A percentile compares a stretch with the other conserved stretches of the same genome.
Evolutionary conservation across 2,329 filamentous ascomycete genomes (phyloP).

Genomic region (Hirsutella minnesotensis): DNA sequence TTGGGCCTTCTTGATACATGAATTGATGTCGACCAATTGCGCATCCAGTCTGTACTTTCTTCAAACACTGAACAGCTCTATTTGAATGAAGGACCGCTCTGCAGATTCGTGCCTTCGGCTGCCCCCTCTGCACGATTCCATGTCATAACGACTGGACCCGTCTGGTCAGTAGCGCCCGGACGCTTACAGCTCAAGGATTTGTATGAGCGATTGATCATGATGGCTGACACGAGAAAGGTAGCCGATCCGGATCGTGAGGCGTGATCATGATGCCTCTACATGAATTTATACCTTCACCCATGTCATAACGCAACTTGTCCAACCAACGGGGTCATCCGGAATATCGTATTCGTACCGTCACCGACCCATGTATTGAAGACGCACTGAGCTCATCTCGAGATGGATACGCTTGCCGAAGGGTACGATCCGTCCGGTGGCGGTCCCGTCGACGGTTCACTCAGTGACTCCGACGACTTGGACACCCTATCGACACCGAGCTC

Average conservation of each 20-base stretch:
- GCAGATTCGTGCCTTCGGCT: background rate
- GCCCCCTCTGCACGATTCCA: conserved; percentile 1
- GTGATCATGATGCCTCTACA: conserved; percentile 12
- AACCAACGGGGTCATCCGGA: background rate
- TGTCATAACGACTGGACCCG: conserved; percentile 3
- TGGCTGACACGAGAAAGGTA: conserved; percentile 5
- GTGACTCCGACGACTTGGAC: conserved; percentile 8
- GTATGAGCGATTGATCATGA: conserved; percentile 1
- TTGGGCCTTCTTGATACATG: conserved; percentile 9
- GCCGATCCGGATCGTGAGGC: background rate
- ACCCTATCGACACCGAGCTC: conserved; percentile 1
- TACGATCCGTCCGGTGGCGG: too few species aligned
- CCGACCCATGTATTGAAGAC: background rate
- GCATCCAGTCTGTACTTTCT: conserved; percentile 1
- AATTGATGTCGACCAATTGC: conserved; percentile 9
- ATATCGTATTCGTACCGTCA: background rate
- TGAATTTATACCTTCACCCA: conserved; percentile 12
- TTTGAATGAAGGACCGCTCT: conserved; percentile 4
- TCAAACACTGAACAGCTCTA: conserved; percentile 2
- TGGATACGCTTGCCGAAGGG: background rate
- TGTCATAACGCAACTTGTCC: conserved; percentile 8
- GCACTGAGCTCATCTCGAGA: background rate
- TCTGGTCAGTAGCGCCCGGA: conserved; percentile 7
- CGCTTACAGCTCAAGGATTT: conserved; percentile 7
- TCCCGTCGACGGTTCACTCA: background rate